phyloP scores from a whole-genome alignment of 495 filamentous ascomycete species.

The Xanthoparmelia taractica region DNA sequence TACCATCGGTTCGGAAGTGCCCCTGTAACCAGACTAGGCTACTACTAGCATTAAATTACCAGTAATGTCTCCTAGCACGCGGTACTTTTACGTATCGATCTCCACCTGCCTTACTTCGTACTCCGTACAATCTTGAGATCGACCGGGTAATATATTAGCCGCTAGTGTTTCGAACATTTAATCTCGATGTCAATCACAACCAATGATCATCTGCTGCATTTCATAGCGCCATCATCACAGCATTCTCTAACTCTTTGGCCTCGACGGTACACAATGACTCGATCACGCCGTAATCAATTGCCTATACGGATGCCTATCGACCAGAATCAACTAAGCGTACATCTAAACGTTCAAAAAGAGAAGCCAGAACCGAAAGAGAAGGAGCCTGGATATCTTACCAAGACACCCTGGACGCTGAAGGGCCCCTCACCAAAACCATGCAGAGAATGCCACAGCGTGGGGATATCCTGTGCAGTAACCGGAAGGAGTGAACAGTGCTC shows the following conservation, averaged over 20 bases:
- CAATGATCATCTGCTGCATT: not conserved
- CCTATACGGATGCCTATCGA: not conserved
- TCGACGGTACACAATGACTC: not conserved
- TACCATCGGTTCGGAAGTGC: no score
- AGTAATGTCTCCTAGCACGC: no score
- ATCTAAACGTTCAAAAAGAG: not conserved
- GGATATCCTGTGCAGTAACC: no score
- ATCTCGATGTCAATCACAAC: not conserved
- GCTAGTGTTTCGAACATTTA: not conserved
- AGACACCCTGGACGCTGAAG: not conserved
- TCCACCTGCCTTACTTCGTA: no score
- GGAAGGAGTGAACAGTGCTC: not conserved
- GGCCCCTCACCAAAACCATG: not conserved
- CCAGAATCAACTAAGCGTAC: not conserved
- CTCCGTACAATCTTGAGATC: no score
- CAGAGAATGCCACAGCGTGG: not conserved
- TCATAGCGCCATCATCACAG: not conserved
- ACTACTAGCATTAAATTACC: no score
- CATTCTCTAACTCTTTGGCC: not conserved
- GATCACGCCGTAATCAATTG: not conserved
- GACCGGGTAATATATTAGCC: not conserved
- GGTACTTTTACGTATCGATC: no score
- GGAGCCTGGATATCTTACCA: no score
- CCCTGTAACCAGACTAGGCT: no score
- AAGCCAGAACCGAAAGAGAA: not conserved